Conservation (phyloP, 2,329 filamentous ascomycete species). For the Ophiosphaerella herpotricha region DNA sequence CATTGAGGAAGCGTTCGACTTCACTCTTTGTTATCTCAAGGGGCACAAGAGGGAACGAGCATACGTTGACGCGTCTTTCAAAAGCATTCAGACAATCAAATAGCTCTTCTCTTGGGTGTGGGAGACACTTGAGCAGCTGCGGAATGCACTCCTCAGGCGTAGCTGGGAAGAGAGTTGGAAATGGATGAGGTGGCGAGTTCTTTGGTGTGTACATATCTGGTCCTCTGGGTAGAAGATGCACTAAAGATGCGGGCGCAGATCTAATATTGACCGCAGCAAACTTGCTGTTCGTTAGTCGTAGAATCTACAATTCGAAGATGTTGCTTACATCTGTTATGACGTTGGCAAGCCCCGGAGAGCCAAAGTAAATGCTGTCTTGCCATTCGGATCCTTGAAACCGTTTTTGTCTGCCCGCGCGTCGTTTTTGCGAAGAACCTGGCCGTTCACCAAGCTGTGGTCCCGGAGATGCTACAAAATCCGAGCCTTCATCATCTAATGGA, state of each 20-base stretch:
- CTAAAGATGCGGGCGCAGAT: conserved; percentile 41
- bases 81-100: conserved; percentile 49
- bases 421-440: conserved; percentile 25
- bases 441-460: conserved; percentile 27
- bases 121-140: conserved; percentile 46
- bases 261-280: conserved; percentile 51
- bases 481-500: conserved; percentile 46
- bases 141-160: conserved; percentile 41
- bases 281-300: conserved; percentile 35
- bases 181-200: conserved; percentile 49
- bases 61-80: conserved; percentile 49
- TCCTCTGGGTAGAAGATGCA: conserved; percentile 50
- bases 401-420: conserved; percentile 34
- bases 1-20: conserved; percentile 51
- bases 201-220: conserved; percentile 49
- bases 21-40: conserved; percentile 50
- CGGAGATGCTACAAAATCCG: conserved; percentile 28
- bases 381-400: conserved; percentile 48
- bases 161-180: conserved; percentile 50
- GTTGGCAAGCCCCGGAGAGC: conserved; percentile 54
- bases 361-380: conserved; percentile 56
- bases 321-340: conserved; percentile 51
- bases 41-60: conserved; percentile 53
- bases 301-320: neutral
- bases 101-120: conserved; percentile 42